Evolutionary conservation across 345 rosid genomes (phyloP).

Genomic region (Kernera saxatilis): DNA sequence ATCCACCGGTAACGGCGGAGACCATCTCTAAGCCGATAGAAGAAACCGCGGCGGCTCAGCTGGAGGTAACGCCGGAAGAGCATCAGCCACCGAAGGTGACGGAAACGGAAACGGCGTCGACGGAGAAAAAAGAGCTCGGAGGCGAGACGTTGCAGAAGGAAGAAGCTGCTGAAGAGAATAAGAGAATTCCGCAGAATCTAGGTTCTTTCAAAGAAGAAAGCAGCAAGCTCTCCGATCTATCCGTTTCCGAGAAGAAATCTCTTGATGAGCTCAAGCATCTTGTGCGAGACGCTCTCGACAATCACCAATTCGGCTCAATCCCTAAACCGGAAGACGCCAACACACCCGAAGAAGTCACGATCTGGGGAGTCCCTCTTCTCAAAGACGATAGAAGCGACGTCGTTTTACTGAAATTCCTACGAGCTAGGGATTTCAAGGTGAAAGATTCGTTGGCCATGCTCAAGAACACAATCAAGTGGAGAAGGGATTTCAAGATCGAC

Average conservation of each 20-base stretch:
- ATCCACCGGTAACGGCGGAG: neutral
- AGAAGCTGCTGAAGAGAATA: conserved; percentile 14
- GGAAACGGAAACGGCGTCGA: conserved; percentile 29
- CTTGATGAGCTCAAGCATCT: conserved; percentile 47
- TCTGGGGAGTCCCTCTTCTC: conserved; percentile 78
- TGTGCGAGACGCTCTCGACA: conserved; percentile 36
- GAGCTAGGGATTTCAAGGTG: conserved; percentile 86
- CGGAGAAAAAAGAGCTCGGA: conserved; percentile 33
- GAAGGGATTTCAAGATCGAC: conserved; percentile 64
- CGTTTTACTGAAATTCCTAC: conserved; percentile 64
- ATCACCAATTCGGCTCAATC: conserved; percentile 30
- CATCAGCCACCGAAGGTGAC: conserved; percentile 21
- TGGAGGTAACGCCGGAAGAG: conserved; percentile 4
- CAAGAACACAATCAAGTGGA: conserved; percentile 68
- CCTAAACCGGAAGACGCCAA: neutral
- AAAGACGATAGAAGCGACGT: conserved; percentile 73
- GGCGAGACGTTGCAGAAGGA: neutral
- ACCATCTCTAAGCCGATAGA: neutral
- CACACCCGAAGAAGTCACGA: conserved; percentile 46
- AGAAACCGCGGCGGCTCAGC: conserved; percentile 25
- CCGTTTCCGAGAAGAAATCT: conserved; percentile 43
- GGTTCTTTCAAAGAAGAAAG: conserved; percentile 73
- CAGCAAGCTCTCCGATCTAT: conserved; percentile 56
- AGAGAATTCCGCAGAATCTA: conserved; percentile 34
- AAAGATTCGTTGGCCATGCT: conserved; percentile 73